Evolutionary conservation across 352 stramenopile species (phyloP).

Genomic region (Phytophthora sojae): DNA sequence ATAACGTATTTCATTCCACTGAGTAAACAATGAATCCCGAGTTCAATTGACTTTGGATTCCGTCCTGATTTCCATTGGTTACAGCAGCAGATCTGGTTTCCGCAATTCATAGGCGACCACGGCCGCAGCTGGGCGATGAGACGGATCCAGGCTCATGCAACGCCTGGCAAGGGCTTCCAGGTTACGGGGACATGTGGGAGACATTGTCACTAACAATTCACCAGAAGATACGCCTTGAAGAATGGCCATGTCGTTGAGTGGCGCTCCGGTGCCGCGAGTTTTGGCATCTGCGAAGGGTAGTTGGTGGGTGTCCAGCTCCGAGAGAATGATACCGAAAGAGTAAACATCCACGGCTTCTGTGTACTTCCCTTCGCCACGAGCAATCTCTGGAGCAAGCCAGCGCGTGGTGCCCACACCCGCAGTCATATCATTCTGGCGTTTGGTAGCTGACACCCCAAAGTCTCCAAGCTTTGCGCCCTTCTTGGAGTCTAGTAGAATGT

Average conservation of each 20-base stretch:
- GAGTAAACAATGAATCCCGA: not conserved
- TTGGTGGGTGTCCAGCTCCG: conserved; percentile 73
- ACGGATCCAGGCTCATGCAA: conserved; percentile 63
- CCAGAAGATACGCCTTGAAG: conserved; percentile 63
- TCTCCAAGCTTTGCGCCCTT: conserved; percentile 74
- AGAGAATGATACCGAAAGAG: conserved; percentile 74
- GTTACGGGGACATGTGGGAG: conserved; percentile 50
- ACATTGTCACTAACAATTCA: conserved; percentile 49
- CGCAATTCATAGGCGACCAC: conserved; percentile 73
- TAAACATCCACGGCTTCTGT: conserved; percentile 75
- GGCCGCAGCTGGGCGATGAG: conserved; percentile 56
- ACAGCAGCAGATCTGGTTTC: conserved; percentile 55
- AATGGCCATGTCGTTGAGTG: conserved; percentile 67
- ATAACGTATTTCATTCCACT: not conserved
- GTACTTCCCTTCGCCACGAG: conserved; percentile 66
- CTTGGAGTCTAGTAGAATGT: conserved; percentile 68
- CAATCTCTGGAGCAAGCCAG: conserved; percentile 73
- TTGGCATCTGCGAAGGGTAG: conserved; percentile 65
- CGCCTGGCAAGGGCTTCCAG: conserved; percentile 55
- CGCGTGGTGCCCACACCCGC: conserved; percentile 65
- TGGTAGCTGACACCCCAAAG: conserved; percentile 70
- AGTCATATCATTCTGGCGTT: conserved; percentile 69
- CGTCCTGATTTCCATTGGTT: not conserved
- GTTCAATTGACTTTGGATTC: not conserved
- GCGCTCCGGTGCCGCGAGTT: conserved; percentile 33